Evolutionary conservation across 352 stramenopile species (phyloP), one percentile per base, ranked within the genome.

Genomic region (Hyaloperonospora arabidopsidis): DNA sequence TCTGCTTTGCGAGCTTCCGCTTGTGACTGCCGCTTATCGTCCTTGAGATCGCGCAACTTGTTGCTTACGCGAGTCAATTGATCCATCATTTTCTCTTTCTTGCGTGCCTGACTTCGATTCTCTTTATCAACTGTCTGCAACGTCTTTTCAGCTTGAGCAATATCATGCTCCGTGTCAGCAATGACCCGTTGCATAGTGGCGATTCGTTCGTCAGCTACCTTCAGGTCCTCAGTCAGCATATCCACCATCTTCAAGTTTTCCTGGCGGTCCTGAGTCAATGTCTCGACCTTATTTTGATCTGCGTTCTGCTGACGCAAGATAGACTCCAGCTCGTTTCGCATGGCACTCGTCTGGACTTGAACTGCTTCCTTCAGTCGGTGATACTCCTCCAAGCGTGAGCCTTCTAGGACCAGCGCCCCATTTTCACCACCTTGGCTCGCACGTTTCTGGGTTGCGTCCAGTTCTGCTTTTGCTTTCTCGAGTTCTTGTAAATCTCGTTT

Each of bases 21-120:
- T 54, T 97, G 93, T 21, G 79, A 96, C 49, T 97, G 93, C 10
- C 85, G 81, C 32, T 87, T 80, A 57, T 96, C 89, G 57, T 98
- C 93, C 32, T 93, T 89, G 5, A 95, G 75, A 59, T 98, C 92
- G 5, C 91, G 77, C 25, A 99, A 72, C 58, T 93, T 90, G 22
- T 74, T 74, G 40, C 90, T 91, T 0, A 93, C 64, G n/a, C 70
- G 61, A 7, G 85, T 63, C 15, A 93, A 53, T 29, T 91, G 70
- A n/a, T 84, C 60, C 19, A 81, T 54, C 5, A 93, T 48, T n/a
- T 77, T 65, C 2, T 81, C 67, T 57, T 92, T 92, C 39, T 74
- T 73, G 29, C 72, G 49, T 6, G 67, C 63, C 50, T 91, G 71
- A 6, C 62, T 68, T 47, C 76, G 68, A 59, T 79, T 88, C 61